Percentiles rank a stretch among this genome's conserved stretches.
phyloP scores from a whole-genome alignment of 2,329 filamentous ascomycete species.

The Emergomyces pasteurianus region DNA sequence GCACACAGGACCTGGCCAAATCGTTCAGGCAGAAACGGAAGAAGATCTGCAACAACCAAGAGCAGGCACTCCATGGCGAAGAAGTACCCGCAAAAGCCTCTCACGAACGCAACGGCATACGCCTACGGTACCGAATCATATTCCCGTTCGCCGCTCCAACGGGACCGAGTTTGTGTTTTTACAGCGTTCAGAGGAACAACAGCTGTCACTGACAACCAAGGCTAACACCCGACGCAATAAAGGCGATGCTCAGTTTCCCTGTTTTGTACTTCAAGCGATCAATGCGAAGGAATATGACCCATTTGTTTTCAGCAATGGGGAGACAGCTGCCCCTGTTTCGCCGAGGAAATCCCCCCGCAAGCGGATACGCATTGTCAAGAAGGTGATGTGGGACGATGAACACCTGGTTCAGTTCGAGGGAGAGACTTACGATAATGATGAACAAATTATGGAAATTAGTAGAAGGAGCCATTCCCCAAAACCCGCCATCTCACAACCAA shows the following conservation, averaged over 20 bases:
- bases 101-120: slow-evolving; percentile 16
- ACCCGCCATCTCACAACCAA: slow-evolving; percentile 10
- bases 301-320: not conserved
- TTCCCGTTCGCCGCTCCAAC: slow-evolving; percentile 32
- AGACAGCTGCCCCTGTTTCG: not conserved
- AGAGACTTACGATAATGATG: slow-evolving; percentile 9
- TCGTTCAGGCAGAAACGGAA: slow-evolving; percentile 6
- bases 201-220: slow-evolving; percentile 30
- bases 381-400: slow-evolving; percentile 28
- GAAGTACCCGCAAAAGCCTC: slow-evolving; percentile 24
- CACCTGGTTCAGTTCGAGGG: slow-evolving; percentile 26
- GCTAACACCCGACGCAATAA: slow-evolving; percentile 34
- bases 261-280: slow-evolving; percentile 9
- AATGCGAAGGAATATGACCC: not conserved
- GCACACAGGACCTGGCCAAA: slow-evolving; percentile 9
- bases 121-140: slow-evolving; percentile 24
- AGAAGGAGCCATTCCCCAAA: slow-evolving; percentile 6
- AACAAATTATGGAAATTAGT: not conserved
- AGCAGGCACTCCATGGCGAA: slow-evolving; percentile 21
- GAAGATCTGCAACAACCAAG: slow-evolving; percentile 11
- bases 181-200: slow-evolving; percentile 30
- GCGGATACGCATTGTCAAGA: slow-evolving; percentile 15
- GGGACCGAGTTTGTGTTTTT: slow-evolving; percentile 36
- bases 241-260: slow-evolving; percentile 25
- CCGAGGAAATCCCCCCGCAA: slow-evolving; percentile 4